These are phyloP conservation scores for Gossypium bickii DNA, from an alignment of 345 rosid species.

Conservation along the genomic window DNA sequence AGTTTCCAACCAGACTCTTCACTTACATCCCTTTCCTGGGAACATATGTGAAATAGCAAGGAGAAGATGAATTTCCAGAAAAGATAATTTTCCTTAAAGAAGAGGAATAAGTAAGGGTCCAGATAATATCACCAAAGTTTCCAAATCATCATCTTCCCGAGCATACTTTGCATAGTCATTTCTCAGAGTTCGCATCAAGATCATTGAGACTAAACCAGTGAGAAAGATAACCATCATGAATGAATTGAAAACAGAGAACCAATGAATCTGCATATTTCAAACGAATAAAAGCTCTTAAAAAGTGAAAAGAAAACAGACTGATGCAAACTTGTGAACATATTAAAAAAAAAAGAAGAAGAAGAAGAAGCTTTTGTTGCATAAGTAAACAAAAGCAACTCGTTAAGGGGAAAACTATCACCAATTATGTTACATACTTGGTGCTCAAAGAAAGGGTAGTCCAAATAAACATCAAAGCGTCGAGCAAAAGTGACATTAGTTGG, in stretches of 20 bases:
- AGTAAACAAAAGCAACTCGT: not conserved
- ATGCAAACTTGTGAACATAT: not conserved
- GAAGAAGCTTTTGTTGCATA: not conserved
- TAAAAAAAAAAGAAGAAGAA: not conserved
- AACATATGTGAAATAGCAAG: conserved; percentile 10
- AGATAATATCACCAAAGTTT: conserved; percentile 61
- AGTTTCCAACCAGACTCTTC: conserved; percentile 99
- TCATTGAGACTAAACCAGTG: conserved; percentile 97
- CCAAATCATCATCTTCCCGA: conserved; percentile 92
- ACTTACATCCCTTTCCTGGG: conserved; percentile 93
- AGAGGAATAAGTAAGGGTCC: not conserved
- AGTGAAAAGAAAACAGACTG: not conserved
- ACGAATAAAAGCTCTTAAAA: not conserved
- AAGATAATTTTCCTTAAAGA: not conserved
- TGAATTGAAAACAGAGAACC: conserved; percentile 97
- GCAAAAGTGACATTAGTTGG: conserved; percentile 71
- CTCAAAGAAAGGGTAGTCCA: conserved; percentile 94
- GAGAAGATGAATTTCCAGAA: conserved; percentile 9
- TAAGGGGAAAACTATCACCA: not conserved
- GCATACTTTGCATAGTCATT: conserved; percentile 97
- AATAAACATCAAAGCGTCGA: conserved; percentile 89
- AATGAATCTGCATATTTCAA: conserved; percentile 70
- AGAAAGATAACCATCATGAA: conserved; percentile 99
- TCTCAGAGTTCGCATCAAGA: conserved; percentile 91
- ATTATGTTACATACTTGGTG: conserved; percentile 60